Evolutionary conservation across 1,284 basidiomycete genomes (phyloP).

Genomic region (Heterobasidion irregulare): DNA sequence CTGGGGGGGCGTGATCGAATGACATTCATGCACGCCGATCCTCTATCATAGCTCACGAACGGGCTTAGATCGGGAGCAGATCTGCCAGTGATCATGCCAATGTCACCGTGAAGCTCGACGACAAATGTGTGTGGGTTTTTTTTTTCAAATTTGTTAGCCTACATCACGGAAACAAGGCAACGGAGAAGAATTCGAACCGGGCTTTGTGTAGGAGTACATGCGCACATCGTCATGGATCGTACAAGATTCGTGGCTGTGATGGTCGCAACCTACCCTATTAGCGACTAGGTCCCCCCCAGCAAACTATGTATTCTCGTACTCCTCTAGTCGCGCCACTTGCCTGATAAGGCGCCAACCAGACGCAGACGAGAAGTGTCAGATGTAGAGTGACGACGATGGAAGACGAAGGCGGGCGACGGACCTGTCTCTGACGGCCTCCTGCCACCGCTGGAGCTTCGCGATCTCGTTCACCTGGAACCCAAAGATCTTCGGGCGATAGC

Average conservation of each 20-base stretch:
- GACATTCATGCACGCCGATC: too few relatives aligned
- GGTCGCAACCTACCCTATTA: not conserved
- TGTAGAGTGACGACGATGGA: not conserved
- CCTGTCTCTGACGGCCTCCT: constrained; percentile 83
- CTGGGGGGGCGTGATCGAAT: too few relatives aligned
- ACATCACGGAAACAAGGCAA: too few relatives aligned
- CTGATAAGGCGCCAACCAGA: constrained; percentile 1
- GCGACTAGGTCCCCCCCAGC: not conserved
- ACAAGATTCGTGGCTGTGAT: not conserved
- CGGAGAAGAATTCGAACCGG: too few relatives aligned
- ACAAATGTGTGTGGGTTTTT: too few relatives aligned
- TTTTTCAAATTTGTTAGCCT: too few relatives aligned
- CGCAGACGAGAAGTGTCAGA: not conserved
- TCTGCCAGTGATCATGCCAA: too few relatives aligned
- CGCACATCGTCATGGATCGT: not conserved
- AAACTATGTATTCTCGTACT: constrained; percentile 7
- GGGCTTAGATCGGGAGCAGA: too few relatives aligned
- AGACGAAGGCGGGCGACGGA: constrained; percentile 24
- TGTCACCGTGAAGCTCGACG: too few relatives aligned
- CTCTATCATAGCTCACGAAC: too few relatives aligned
- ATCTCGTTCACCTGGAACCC: constrained; percentile 92
- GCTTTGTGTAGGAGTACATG: too few relatives aligned
- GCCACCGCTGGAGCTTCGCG: constrained; percentile 90
- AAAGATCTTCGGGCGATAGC: constrained; percentile 87
- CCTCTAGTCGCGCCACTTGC: constrained; percentile 13